Percentiles rank a stretch among this genome's conserved stretches.
phyloP scores from a whole-genome alignment of 2,329 filamentous ascomycete species.

The Colletotrichum camelliae region DNA sequence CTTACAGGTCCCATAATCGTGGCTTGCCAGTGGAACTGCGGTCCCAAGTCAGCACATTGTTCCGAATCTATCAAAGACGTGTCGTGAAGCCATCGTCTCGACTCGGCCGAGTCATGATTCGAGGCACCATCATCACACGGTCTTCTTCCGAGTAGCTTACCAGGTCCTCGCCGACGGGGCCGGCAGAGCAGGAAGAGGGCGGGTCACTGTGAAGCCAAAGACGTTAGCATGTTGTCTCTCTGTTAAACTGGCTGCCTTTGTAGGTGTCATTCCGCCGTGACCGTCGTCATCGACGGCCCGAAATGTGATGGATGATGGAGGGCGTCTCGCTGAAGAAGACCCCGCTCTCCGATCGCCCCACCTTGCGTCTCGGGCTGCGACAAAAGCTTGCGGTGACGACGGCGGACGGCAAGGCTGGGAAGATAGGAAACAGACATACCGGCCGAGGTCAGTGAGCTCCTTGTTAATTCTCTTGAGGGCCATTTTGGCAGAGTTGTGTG shows the following conservation, averaged over 20 bases:
- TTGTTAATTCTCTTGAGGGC: constrained; percentile 95
- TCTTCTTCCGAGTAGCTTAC: constrained; percentile 63
- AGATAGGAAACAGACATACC: constrained; percentile 55
- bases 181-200: constrained; percentile 97
- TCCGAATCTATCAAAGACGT: background rate
- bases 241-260: background rate
- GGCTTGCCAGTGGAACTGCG: constrained; percentile 99
- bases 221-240: constrained; percentile 31
- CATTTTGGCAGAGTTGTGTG: constrained; percentile 56
- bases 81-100: constrained; percentile 20
- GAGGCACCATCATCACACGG: constrained; percentile 7
- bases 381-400: constrained; percentile 8
- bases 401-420: constrained; percentile 14
- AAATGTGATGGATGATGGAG: background rate
- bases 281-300: background rate
- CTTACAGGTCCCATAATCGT: constrained; percentile 99
- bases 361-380: constrained; percentile 36
- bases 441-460: constrained; percentile 88
- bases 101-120: constrained; percentile 24
- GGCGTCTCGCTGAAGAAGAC: constrained; percentile 27
- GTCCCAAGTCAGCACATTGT: constrained; percentile 3
- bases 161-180: constrained; percentile 95
- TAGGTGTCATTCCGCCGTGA: background rate
- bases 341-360: constrained; percentile 42
- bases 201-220: constrained; percentile 73